Evolutionary conservation across 352 stramenopile species (phyloP), one percentile per base, ranked within the genome.

Genomic region (Phytophthora europaea): DNA sequence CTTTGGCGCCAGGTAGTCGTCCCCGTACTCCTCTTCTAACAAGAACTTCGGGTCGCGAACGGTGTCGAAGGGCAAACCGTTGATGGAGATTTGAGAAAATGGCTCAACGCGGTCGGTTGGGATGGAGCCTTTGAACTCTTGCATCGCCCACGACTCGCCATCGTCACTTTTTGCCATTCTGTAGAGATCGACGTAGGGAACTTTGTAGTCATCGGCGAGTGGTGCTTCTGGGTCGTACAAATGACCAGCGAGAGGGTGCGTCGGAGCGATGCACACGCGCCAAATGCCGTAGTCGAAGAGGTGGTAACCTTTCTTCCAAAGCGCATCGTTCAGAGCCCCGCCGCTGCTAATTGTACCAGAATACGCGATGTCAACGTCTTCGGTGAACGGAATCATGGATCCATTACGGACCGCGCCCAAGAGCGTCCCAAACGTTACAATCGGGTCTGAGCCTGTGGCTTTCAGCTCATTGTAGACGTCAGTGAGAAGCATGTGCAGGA

Each of bases 401-500:
- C 45, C 59, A 56, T 83, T 78, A 34, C 77, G 77, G 16, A 87
- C 52, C 6, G 76, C 79, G 20, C 79, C 79, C 2, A 87, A 67
- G 33, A 87, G 58, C 31, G 77, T 75, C 53, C 80, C 80, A 33
- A 67, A 87, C 23, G 79, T 54, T 20, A 87, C 26, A n/a, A 66
- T 54, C 9, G 80, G 80, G 23, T 68, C 18, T 1, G 36, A 67
- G 4, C 57, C 61, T n/a, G 71, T 34, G 1, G 12, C 53, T 36
- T 65, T 6, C 28, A 87, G 45, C 59, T 84, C 71, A 23, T 72
- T 58, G 69, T 84, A 84, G 6, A 83, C 76, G 65, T 87, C 80
- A 15, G 79, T 47, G 7, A 87, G 72, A n/a, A 87, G 61, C 71
- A 87, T 71, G 60, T 87, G 77, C 63, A 87, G 61, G 22, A 78